A percentile compares a stretch with the other conserved stretches of the same genome.
phyloP scores from a whole-genome alignment of 441 rosid genomes.

The Brassica balearica region DNA sequence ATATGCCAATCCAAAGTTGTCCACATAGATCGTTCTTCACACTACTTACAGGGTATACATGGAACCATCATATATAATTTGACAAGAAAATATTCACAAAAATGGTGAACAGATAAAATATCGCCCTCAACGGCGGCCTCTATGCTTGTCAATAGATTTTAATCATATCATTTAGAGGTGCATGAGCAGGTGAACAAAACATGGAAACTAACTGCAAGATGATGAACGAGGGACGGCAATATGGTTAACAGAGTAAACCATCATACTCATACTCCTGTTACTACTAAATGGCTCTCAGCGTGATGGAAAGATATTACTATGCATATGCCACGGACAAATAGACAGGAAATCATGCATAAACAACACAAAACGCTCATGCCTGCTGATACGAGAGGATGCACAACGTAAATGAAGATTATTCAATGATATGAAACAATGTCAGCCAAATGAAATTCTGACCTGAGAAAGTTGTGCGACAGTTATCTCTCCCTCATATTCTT shows the following conservation, averaged over 20 bases:
- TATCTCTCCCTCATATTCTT: constrained; percentile 69
- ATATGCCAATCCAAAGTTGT: background rate
- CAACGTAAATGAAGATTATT: constrained; percentile 8
- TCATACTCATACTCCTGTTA: constrained; percentile 7
- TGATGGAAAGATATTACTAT: constrained; percentile 23
- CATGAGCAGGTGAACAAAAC: background rate
- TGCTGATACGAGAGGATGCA: constrained; percentile 29
- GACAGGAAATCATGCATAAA: constrained; percentile 23
- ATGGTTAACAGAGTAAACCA: background rate
- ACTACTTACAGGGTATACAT: background rate
- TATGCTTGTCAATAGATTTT: background rate
- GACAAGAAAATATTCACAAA: background rate
- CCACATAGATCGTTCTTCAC: background rate
- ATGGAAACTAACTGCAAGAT: background rate
- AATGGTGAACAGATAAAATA: background rate
- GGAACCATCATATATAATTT: background rate
- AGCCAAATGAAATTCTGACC: constrained; percentile 53
- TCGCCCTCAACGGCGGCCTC: background rate
- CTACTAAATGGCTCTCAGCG: constrained; percentile 10
- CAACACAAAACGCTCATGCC: constrained; percentile 13
- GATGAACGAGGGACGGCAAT: background rate
- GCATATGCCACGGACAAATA: constrained; percentile 16
- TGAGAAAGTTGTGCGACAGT: constrained; percentile 85
- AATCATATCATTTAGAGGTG: constrained; percentile 31
- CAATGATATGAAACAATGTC: constrained; percentile 7